Conservation (phyloP, 805 yeast species). For the Pichia eremophila region DNA sequence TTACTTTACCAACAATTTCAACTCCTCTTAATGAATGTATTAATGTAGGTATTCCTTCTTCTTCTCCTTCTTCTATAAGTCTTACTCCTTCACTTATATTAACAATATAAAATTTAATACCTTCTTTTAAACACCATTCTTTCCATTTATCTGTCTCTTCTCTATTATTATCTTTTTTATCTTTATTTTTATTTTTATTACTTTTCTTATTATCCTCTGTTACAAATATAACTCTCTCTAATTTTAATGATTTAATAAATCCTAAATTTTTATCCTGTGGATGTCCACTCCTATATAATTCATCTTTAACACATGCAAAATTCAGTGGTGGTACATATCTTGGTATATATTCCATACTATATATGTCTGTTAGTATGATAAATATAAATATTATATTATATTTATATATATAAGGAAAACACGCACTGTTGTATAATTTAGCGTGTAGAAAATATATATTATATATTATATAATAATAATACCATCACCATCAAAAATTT, state of each 20-base stretch:
- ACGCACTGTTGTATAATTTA: too few species aligned
- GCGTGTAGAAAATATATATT: too few species aligned
- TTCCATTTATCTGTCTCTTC: not conserved
- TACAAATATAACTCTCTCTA: conserved; percentile 24
- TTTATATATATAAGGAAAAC: too few species aligned
- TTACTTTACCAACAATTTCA: not conserved
- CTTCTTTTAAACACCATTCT: not conserved
- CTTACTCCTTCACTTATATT: not conserved
- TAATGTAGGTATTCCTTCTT: not conserved
- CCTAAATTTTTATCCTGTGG: conserved; percentile 82
- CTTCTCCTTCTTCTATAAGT: too few species aligned
- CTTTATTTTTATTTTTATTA: not conserved
- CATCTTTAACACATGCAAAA: conserved; percentile 80
- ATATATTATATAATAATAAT: too few species aligned
- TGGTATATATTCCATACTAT: conserved; percentile 18
- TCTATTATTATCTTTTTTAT: too few species aligned
- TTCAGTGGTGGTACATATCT: conserved; percentile 81
- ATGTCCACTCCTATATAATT: conserved; percentile 85
- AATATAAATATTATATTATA: too few species aligned
- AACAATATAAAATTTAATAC: not conserved
- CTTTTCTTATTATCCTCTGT: too few species aligned
- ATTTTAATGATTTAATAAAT: conserved; percentile 58
- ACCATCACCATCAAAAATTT: too few species aligned
- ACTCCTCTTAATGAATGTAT: not conserved
- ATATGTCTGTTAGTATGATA: too few species aligned